Evolutionary conservation across 2,329 filamentous ascomycete species (phyloP), one percentile per base, ranked within the genome.

Genomic region (Amesomyces nigricolor): DNA sequence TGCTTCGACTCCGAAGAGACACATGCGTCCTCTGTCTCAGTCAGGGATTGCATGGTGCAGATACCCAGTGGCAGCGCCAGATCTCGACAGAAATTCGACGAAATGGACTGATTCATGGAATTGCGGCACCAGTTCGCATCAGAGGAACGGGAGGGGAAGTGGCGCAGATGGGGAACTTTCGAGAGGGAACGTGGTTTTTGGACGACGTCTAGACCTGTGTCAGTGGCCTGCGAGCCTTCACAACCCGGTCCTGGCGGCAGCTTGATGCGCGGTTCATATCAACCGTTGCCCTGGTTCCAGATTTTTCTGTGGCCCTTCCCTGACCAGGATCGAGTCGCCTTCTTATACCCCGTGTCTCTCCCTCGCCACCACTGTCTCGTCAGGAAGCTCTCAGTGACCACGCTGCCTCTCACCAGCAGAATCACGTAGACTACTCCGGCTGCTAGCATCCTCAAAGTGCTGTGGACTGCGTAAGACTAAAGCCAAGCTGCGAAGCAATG

Each of bases 401-500:
- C 29, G 19, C 22, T 29, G 17, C 22, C 37, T 32, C 39, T 32
- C 2, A 19, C 6, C 32, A 35, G 5, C 17, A 17, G n/a, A 13
- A 35, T 26, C 32, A 32, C 35, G 35, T 39, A 11, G 26, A 42
- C 53, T 46, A 42, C 53, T 46, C 32, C 37, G 35, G 32, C 30
- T 45, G 42, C 48, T 42, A 2, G 7, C 40, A n/a, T 30, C 26
- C 16, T 35, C 38, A 26, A 5, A 35, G 52, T 51, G 52, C 35
- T 56, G 46, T 40, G 17, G 37, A 54, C 51, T 49, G 46, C 53
- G 50, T 53, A 59, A 56, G 53, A 47, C 5, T 42, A 43, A 51
- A 53, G 47, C 48, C 52, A 43, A 26, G 42, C 68, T 59, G 56
- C 67, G 64, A 72, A 71, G 70, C 71, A 67, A 82, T 82, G 79